Base-by-base conservation (phyloP, 2,329 filamentous ascomycete species). In the Elsinoe australis region DNA sequence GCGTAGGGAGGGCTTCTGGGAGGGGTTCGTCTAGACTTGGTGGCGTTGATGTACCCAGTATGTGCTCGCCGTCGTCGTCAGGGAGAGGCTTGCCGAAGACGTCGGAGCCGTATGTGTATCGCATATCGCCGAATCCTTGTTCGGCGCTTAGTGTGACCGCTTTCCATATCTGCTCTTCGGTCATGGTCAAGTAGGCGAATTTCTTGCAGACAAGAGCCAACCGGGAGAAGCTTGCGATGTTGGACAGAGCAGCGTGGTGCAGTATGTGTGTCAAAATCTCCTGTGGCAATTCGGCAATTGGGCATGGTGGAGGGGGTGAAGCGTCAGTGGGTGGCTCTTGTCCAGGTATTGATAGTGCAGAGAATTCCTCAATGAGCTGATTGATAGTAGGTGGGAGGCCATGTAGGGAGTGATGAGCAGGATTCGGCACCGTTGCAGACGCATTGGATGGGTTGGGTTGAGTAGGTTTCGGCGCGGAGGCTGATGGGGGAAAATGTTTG, bases 151-250 rank as follows among this genome's bases (percentile, higher is more conserved):
- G 66, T 36, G 83, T 85, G 3, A 95, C 67, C 14, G 79, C 76
- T 51, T 82, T 86, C 89, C 92, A 98, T 58, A 95, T 84, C 34
- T 77, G 76, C 58, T 95, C 83, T 62, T 96, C 89, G 4, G 84
- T 85, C 22, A 80, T 73, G 42, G 94, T 82, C 15, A 96, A 77
- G 62, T 85, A 95, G 17, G 90, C 88, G 34, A 96, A 71, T 10
- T 83, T 79, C 63, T 87, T 94, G 71, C 90, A 96, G 2, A 95
- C 89, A 53, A 82, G 78, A 0, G 87, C 76, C 12, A 89, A 71
- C 18, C 86, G 82, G 15, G 76, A 77, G 57, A 94, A 89, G 31
- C 84, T 79, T 2, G 82, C 83, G 0, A 94, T 74, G 55, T 98
- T 92, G 22, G 71, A 61, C 35, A 84, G 62, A 1, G 87, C 89